These are phyloP conservation scores for Aspergillus transmontanensis DNA, from an alignment of 2,329 filamentous ascomycete genomes.

Conservation along the genomic window DNA sequence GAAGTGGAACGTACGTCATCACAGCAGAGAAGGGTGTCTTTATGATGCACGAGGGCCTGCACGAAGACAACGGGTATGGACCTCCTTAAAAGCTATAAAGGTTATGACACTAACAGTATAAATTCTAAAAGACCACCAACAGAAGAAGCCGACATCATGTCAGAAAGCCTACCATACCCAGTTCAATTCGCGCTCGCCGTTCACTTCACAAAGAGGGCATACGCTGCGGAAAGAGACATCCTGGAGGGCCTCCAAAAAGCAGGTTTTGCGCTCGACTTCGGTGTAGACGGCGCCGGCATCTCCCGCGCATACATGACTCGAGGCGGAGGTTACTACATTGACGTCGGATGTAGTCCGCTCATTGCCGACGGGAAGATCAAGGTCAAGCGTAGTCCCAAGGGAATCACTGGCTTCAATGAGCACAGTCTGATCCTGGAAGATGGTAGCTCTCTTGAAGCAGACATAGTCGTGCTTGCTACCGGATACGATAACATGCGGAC, in stretches of 20 bases:
- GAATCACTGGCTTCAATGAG: conserved; percentile 55
- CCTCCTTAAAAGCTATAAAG: background rate
- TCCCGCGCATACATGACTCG: conserved; percentile 49
- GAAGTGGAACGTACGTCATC: conserved; percentile 54
- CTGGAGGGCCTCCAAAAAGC: conserved; percentile 50
- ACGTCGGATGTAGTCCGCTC: conserved; percentile 57
- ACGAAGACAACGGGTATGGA: conserved; percentile 47
- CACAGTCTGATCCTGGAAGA: conserved; percentile 55
- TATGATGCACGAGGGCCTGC: conserved; percentile 48
- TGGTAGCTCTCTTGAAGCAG: conserved; percentile 59
- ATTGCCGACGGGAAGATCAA: conserved; percentile 63
- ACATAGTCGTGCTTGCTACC: conserved; percentile 66
- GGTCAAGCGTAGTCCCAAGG: conserved; percentile 58
- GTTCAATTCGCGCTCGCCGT: conserved; percentile 51
- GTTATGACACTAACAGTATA: background rate
- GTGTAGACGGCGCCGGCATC: conserved; percentile 46
- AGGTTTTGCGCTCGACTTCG: conserved; percentile 49
- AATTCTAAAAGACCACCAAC: conserved; percentile 43
- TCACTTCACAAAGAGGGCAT: conserved; percentile 45
- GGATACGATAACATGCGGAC: conserved; percentile 71
- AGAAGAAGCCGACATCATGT: conserved; percentile 54
- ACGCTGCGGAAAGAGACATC: conserved; percentile 44
- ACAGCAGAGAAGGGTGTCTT: conserved; percentile 48
- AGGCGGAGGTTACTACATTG: conserved; percentile 62
- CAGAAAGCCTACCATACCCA: conserved; percentile 50